These are phyloP conservation scores for Scytalidium sp. DNA, from an alignment of 2,329 filamentous ascomycete species.

Conservation along the genomic window DNA sequence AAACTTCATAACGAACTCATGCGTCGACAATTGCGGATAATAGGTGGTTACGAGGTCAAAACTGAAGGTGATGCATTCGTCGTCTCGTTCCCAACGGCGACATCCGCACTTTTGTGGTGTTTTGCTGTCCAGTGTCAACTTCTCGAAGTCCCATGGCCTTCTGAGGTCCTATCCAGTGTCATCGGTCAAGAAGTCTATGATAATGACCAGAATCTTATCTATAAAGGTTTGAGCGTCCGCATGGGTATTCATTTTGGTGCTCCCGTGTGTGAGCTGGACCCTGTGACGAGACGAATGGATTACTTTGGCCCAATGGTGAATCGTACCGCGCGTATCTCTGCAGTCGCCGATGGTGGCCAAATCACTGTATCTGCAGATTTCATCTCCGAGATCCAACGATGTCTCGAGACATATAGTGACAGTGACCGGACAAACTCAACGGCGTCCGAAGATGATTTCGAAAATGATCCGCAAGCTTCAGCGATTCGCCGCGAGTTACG, in stretches of 20 bases:
- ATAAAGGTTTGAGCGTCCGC: slow-evolving; percentile 88
- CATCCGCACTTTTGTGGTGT: slow-evolving; percentile 90
- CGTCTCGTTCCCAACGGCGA: slow-evolving; percentile 97
- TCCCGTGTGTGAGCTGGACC: slow-evolving; percentile 92
- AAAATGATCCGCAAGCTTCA: slow-evolving; percentile 70
- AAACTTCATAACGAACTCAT: slow-evolving; percentile 97
- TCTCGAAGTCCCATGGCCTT: slow-evolving; percentile 87
- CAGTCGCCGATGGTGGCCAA: slow-evolving; percentile 92
- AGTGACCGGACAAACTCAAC: slow-evolving; percentile 67
- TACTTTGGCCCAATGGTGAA: slow-evolving; percentile 99
- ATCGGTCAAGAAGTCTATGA: slow-evolving; percentile 82
- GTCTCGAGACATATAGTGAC: slow-evolving; percentile 85
- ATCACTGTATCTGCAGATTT: slow-evolving; percentile 97
- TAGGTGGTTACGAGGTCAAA: slow-evolving; percentile 98
- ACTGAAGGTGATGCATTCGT: slow-evolving; percentile 99
- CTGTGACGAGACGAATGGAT: slow-evolving; percentile 96
- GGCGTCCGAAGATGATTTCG: slow-evolving; percentile 70
- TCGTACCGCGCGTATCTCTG: slow-evolving; percentile 88
- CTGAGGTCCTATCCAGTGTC: slow-evolving; percentile 83
- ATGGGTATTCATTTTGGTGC: slow-evolving; percentile 98
- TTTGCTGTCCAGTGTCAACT: slow-evolving; percentile 90
- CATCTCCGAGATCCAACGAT: slow-evolving; percentile 91
- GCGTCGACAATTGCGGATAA: slow-evolving; percentile 86
- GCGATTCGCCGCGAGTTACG: slow-evolving; percentile 85
- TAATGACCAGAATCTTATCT: slow-evolving; percentile 83